phyloP scores from a whole-genome alignment of 192 early-diverging fungal genomes.

The Coemansia sp. region DNA sequence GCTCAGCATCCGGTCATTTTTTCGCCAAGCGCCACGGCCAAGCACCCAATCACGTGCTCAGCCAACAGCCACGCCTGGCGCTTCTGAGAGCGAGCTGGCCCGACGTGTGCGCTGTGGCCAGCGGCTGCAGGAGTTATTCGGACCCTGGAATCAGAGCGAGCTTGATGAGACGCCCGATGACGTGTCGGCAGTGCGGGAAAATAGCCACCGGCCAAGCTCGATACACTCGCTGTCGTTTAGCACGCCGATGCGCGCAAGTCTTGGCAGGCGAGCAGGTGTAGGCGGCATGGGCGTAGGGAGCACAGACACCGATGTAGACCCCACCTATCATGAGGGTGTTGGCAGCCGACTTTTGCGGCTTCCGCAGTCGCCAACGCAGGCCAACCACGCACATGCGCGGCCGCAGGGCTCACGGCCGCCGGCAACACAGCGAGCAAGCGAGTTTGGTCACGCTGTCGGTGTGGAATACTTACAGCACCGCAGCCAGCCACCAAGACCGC shows the following conservation, averaged over 20 bases:
- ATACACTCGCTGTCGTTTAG: constrained; percentile 42
- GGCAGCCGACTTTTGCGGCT: constrained; percentile 8
- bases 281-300: too few relatives aligned
- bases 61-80: neutral
- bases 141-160: constrained; percentile 23
- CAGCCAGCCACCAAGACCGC: constrained; percentile 15
- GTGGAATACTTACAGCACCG: constrained; percentile 13
- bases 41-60: constrained; percentile 5
- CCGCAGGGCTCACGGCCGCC: constrained; percentile 10
- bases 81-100: constrained; percentile 23
- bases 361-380: neutral
- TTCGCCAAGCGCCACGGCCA: constrained; percentile 18
- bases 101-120: constrained; percentile 40
- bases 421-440: constrained; percentile 10
- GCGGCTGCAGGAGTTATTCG: constrained; percentile 45
- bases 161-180: neutral
- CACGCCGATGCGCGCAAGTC: constrained; percentile 35
- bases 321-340: neutral
- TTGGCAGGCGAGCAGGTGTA: constrained; percentile 9
- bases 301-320: neutral
- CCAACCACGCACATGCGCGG: neutral
- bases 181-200: neutral
- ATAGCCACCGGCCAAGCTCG: constrained; percentile 17
- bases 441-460: constrained; percentile 7
- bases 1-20: constrained; percentile 43